phyloP scores from a whole-genome alignment of 2,329 filamentous ascomycete genomes.

The Fusarium sp. region DNA sequence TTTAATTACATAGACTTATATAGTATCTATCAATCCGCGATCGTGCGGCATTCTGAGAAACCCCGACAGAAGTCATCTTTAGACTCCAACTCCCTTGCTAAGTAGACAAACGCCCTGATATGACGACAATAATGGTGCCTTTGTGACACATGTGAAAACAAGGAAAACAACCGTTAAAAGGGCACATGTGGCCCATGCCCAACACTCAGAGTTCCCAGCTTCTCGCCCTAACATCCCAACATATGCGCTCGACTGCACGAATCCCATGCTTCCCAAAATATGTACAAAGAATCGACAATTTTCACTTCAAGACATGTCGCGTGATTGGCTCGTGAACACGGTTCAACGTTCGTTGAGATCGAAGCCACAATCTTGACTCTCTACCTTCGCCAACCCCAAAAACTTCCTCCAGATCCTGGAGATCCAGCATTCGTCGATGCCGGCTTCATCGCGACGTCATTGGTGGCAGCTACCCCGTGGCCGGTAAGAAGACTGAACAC shows the following conservation, averaged over 20 bases:
- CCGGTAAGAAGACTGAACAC: conserved; percentile 61
- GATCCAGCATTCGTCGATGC: conserved; percentile 33
- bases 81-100: conserved; percentile 41
- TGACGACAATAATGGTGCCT: conserved; percentile 34
- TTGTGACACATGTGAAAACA: conserved; percentile 24
- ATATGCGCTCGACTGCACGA: conserved; percentile 20
- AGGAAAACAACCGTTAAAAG: conserved; percentile 23
- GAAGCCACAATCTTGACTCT: not conserved
- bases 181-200: conserved; percentile 13
- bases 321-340: conserved; percentile 14
- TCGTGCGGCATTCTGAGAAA: conserved; percentile 22
- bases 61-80: conserved; percentile 14
- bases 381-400: conserved; percentile 61
- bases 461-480: conserved; percentile 36
- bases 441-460: conserved; percentile 42
- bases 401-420: conserved; percentile 54
- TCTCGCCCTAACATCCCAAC: conserved; percentile 30
- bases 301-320: conserved; percentile 8
- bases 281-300: conserved; percentile 38
- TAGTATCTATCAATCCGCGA: conserved; percentile 28
- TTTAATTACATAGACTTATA: conserved; percentile 31
- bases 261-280: conserved; percentile 32
- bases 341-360: not conserved
- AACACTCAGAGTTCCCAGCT: conserved; percentile 12
- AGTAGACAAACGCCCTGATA: conserved; percentile 38